Evolutionary conservation across 805 yeast genomes (phyloP).

Genomic region (Zygosaccharomyces bisporus): DNA sequence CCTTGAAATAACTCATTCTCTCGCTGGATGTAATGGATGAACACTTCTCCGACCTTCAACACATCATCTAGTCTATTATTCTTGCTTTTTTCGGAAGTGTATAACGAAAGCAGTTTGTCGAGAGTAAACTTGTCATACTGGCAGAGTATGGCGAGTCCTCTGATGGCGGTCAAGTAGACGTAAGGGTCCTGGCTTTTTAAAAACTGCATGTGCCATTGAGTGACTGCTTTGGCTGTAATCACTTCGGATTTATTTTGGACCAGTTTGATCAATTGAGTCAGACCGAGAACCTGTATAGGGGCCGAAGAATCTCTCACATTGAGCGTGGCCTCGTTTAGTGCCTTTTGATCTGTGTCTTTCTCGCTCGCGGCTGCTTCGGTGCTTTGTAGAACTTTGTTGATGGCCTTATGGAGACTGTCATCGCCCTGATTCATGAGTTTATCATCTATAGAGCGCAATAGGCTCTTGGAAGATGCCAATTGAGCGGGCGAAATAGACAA

Average conservation of each 20-base stretch:
- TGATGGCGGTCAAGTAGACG: slow-evolving; percentile 78
- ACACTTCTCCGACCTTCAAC: slow-evolving; percentile 79
- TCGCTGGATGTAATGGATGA: slow-evolving; percentile 53
- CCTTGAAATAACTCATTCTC: slow-evolving; percentile 50
- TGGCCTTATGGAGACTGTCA: slow-evolving; percentile 8
- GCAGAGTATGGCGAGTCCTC: slow-evolving; percentile 65
- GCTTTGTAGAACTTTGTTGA: neutral
- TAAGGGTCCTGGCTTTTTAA: slow-evolving; percentile 80
- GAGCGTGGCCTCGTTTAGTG: slow-evolving; percentile 56
- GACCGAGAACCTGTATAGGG: slow-evolving; percentile 85
- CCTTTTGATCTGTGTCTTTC: slow-evolving; percentile 30
- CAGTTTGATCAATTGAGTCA: slow-evolving; percentile 57
- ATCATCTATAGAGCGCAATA: slow-evolving; percentile 5
- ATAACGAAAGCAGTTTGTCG: slow-evolving; percentile 39
- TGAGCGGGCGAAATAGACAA: slow-evolving; percentile 4
- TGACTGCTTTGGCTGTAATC: slow-evolving; percentile 49
- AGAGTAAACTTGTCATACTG: slow-evolving; percentile 40
- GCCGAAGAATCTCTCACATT: slow-evolving; percentile 72
- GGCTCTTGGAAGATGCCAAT: slow-evolving; percentile 13
- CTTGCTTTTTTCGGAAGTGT: slow-evolving; percentile 27
- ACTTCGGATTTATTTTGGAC: slow-evolving; percentile 48
- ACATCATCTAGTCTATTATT: slow-evolving; percentile 53
- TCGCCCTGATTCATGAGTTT: slow-evolving; percentile 33
- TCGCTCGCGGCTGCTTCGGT: neutral
- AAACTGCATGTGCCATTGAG: slow-evolving; percentile 59